Conservation (phyloP, 1,139 yeast genomes). For the Yamadazyma epiphylla region DNA sequence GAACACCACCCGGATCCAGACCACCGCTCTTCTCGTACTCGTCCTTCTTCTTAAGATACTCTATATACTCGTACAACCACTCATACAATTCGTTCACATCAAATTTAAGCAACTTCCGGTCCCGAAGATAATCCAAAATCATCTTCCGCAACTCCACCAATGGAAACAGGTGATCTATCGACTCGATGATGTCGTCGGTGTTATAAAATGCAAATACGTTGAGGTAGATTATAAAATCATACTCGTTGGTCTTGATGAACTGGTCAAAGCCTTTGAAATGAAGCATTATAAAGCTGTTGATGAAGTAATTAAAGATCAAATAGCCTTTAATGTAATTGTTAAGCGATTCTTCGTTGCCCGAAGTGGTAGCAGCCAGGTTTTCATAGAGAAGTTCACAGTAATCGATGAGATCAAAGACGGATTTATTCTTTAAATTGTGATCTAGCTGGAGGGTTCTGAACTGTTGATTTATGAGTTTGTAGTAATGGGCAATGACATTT, state of each 20-base stretch:
- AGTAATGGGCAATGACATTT: no score
- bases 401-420: slow-evolving; percentile 43
- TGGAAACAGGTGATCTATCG: slow-evolving; percentile 19
- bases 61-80: slow-evolving; percentile 43
- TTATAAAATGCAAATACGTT: slow-evolving; percentile 43
- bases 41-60: slow-evolving; percentile 34
- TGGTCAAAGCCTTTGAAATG: slow-evolving; percentile 44
- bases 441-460: slow-evolving; percentile 38
- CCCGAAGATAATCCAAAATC: slow-evolving; percentile 29
- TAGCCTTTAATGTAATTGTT: slow-evolving; percentile 35
- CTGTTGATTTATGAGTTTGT: slow-evolving; percentile 30
- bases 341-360: slow-evolving; percentile 18
- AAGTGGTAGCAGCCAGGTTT: slow-evolving; percentile 14
- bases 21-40: slow-evolving; percentile 1
- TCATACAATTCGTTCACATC: slow-evolving; percentile 34
- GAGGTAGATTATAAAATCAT: slow-evolving; percentile 42
- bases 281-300: slow-evolving; percentile 41
- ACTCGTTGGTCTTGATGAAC: slow-evolving; percentile 35
- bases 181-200: slow-evolving; percentile 23
- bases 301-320: slow-evolving; percentile 41
- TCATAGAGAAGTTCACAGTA: slow-evolving; percentile 41
- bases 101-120: slow-evolving; percentile 30
- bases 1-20: no score
- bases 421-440: slow-evolving; percentile 23
- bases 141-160: slow-evolving; percentile 22